Percentiles rank a stretch among this genome's conserved stretches.
These are phyloP conservation scores for Podila clonocystis DNA, from an alignment of 192 early-diverging fungal genomes.

Conservation along the genomic window DNA sequence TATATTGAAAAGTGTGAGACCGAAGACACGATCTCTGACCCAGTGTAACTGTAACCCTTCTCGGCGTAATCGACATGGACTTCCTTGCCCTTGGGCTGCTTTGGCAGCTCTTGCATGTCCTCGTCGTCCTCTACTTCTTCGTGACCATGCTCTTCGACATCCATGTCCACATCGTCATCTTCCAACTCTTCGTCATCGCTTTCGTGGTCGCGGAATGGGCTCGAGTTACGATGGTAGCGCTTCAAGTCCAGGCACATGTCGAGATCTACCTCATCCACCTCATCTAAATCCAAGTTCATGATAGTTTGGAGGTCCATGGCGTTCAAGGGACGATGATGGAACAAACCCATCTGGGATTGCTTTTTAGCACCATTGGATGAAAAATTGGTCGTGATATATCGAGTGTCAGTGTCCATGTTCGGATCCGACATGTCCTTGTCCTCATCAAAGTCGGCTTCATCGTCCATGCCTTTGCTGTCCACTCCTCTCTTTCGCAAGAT, in stretches of 20 bases:
- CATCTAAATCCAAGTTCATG: conserved; percentile 46
- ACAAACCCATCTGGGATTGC: conserved; percentile 35
- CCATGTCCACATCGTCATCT: background rate
- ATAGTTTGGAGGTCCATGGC: conserved; percentile 47
- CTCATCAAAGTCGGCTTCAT: background rate
- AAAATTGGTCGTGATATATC: background rate
- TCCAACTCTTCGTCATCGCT: background rate
- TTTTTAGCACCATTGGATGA: conserved; percentile 26
- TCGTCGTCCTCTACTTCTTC: conserved; percentile 6
- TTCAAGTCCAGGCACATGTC: conserved; percentile 38
- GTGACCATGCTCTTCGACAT: background rate
- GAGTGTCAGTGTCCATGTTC: conserved; percentile 19
- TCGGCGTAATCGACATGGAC: conserved; percentile 19
- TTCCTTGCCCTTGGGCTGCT: conserved; percentile 40
- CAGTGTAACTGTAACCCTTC: background rate
- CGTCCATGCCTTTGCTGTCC: background rate
- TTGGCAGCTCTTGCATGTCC: background rate
- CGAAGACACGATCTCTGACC: background rate
- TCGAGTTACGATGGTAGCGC: conserved; percentile 25
- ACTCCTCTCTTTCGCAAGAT: conserved; percentile 16
- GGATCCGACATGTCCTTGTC: conserved; percentile 18
- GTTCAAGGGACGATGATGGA: conserved; percentile 22
- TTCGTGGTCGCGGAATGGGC: background rate
- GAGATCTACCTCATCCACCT: conserved; percentile 35
- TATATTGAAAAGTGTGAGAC: conserved; percentile 16